Evolutionary conservation across 2,329 filamentous ascomycete species (phyloP).

Genomic region (Falciphora oryzae): DNA sequence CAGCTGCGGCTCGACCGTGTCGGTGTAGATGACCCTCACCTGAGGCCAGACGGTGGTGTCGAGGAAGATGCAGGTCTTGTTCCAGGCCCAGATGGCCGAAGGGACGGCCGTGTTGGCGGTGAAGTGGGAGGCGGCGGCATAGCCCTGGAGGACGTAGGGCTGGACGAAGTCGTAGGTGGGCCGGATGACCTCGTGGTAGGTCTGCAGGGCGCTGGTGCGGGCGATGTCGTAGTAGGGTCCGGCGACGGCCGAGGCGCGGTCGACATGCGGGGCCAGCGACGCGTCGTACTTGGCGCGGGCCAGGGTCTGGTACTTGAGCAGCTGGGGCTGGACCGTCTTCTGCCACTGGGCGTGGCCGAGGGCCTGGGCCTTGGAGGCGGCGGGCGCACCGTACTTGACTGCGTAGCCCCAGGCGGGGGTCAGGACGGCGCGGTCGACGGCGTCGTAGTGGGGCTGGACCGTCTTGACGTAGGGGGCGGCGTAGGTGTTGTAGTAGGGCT

Average conservation of each 20-base stretch:
- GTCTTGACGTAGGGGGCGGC: conserved; percentile 75
- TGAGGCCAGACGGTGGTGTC: conserved; percentile 76
- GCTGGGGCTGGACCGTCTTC: conserved; percentile 67
- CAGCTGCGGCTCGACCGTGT: conserved; percentile 94
- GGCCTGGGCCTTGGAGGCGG: conserved; percentile 60
- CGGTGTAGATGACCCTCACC: conserved; percentile 71
- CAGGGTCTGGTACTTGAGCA: conserved; percentile 58
- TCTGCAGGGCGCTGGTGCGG: conserved; percentile 56
- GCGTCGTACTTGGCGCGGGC: conserved; percentile 63
- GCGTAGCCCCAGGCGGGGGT: conserved; percentile 62
- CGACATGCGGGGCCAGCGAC: conserved; percentile 67
- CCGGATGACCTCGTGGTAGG: conserved; percentile 66
- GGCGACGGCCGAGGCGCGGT: conserved; percentile 49
- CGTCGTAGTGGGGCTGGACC: conserved; percentile 68
- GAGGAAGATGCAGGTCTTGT: conserved; percentile 63
- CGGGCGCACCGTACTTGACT: conserved; percentile 69
- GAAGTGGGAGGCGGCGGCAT: conserved; percentile 60
- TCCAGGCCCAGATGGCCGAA: conserved; percentile 64
- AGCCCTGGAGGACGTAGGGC: conserved; percentile 68
- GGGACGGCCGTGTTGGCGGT: conserved; percentile 66
- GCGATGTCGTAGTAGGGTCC: conserved; percentile 69
- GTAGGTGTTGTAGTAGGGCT: conserved; percentile 82
- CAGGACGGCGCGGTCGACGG: conserved; percentile 58
- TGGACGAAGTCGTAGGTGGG: conserved; percentile 70
- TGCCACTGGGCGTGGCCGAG: conserved; percentile 71